A percentile compares a stretch with the other conserved stretches of the same genome.
phyloP scores from a whole-genome alignment of 1,139 yeast genomes.

The Geotrichum europaeum region DNA sequence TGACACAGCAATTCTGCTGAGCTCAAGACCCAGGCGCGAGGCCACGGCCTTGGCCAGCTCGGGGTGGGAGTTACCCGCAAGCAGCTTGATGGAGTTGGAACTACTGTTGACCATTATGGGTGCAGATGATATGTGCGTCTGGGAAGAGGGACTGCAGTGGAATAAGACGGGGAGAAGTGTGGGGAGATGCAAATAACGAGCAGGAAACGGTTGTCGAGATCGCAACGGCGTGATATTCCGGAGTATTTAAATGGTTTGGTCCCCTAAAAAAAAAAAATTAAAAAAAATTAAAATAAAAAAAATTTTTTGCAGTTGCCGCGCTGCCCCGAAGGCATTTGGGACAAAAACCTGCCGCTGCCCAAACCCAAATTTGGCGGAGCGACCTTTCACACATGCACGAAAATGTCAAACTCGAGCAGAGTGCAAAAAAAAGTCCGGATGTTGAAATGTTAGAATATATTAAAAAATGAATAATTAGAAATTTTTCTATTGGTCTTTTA shows the following conservation, averaged over 20 bases:
- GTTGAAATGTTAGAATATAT: neutral
- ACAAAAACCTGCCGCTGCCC: neutral
- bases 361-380: neutral
- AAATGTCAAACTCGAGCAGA: neutral
- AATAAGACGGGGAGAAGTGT: neutral
- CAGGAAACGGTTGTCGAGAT: neutral
- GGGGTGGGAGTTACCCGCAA: constrained; percentile 85
- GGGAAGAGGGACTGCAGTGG: neutral
- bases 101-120: constrained; percentile 24
- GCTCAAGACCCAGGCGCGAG: constrained; percentile 39
- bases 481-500: neutral
- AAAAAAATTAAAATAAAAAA: neutral
- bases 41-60: constrained; percentile 85
- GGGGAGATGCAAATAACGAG: neutral
- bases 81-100: constrained; percentile 74
- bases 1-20: constrained; percentile 39
- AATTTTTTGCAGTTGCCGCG: neutral
- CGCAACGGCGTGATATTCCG: neutral
- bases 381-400: neutral
- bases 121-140: neutral
- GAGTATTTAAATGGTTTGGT: neutral
- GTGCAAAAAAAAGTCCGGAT: neutral
- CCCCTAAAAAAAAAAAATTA: neutral
- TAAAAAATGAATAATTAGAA: neutral
- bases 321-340: neutral